Evolutionary conservation across 306 rosid species (phyloP).

Genomic region (Hippophae tibetana): DNA sequence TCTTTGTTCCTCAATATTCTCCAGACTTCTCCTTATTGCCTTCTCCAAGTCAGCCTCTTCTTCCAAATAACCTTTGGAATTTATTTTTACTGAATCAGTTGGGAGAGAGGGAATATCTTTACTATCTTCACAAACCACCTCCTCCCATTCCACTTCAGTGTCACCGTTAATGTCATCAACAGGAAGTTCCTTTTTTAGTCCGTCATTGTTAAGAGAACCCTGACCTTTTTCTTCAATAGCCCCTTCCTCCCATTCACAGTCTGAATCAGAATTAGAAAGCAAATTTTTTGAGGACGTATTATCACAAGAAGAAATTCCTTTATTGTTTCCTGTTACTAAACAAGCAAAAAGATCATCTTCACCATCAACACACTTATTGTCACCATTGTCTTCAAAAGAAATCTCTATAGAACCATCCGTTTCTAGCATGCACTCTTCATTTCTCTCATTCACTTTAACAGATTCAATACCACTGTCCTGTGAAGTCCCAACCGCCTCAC

Average conservation of each 20-base stretch:
- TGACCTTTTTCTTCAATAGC: constrained; percentile 26
- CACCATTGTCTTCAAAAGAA: constrained; percentile 47
- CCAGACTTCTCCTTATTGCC: constrained; percentile 87
- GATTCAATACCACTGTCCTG: constrained; percentile 24
- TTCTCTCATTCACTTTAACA: constrained; percentile 23
- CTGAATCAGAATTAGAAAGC: constrained; percentile 40
- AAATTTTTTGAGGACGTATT: constrained; percentile 23
- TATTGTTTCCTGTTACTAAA: constrained; percentile 57
- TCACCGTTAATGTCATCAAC: constrained; percentile 35
- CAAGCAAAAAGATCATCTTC: constrained; percentile 67
- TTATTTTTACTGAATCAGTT: constrained; percentile 23
- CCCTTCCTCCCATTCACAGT: constrained; percentile 71
- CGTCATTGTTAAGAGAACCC: constrained; percentile 19
- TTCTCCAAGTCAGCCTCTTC: constrained; percentile 78
- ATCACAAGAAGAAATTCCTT: constrained; percentile 23
- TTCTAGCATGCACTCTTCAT: constrained; percentile 25
- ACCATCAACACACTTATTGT: constrained; percentile 29
- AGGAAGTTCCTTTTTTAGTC: constrained; percentile 17
- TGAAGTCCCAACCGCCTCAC: constrained; percentile 22
- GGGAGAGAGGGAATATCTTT: constrained; percentile 25
- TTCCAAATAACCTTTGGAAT: constrained; percentile 58
- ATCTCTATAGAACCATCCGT: constrained; percentile 48
- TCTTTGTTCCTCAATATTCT: constrained; percentile 27
- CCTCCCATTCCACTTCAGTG: constrained; percentile 83
- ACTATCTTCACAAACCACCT: constrained; percentile 42